Evolutionary conservation across 2,329 filamentous ascomycete genomes (phyloP).

Genomic region (Xylariaceae sp.): DNA sequence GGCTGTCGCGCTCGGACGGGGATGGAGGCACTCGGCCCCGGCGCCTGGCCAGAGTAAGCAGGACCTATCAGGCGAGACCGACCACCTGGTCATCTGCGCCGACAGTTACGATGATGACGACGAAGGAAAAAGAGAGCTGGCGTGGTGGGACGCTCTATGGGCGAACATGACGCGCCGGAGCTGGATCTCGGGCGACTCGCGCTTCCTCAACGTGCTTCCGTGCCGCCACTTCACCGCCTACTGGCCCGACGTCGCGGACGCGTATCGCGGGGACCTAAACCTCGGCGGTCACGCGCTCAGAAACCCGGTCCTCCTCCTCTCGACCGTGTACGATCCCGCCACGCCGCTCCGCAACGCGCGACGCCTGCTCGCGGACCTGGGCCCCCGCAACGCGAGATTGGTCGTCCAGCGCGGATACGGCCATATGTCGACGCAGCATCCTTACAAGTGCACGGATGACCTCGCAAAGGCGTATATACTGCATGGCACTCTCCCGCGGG

Average conservation of each 20-base stretch:
- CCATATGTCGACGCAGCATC: conserved; percentile 41
- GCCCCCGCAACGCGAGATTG: conserved; percentile 41
- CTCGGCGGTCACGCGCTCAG: conserved; percentile 38
- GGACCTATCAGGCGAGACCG: conserved; percentile 37
- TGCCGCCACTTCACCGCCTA: conserved; percentile 41
- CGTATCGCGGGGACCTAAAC: conserved; percentile 42
- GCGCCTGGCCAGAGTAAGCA: conserved; percentile 29
- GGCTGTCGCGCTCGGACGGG: conserved; percentile 33
- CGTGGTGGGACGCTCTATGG: conserved; percentile 44
- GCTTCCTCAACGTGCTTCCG: conserved; percentile 41
- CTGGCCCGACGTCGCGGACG: conserved; percentile 42
- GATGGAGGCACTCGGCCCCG: conserved; percentile 39
- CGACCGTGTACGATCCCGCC: conserved; percentile 45
- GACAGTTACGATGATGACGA: conserved; percentile 42
- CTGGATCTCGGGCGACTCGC: conserved; percentile 44
- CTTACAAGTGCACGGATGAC: conserved; percentile 38
- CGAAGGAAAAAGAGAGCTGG: conserved; percentile 32
- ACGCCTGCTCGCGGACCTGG: conserved; percentile 41
- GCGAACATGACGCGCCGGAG: conserved; percentile 40
- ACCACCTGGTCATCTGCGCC: conserved; percentile 39
- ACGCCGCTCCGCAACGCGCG: conserved; percentile 45
- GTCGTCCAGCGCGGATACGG: conserved; percentile 47
- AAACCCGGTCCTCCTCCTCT: conserved; percentile 42
- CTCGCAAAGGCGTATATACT: conserved; percentile 38
- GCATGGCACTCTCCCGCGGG: conserved; percentile 35